Percentiles rank a stretch among this genome's conserved stretches.
Evolutionary conservation across 2,329 filamentous ascomycete genomes (phyloP).

Genomic region (Stachybotrys chartarum): DNA sequence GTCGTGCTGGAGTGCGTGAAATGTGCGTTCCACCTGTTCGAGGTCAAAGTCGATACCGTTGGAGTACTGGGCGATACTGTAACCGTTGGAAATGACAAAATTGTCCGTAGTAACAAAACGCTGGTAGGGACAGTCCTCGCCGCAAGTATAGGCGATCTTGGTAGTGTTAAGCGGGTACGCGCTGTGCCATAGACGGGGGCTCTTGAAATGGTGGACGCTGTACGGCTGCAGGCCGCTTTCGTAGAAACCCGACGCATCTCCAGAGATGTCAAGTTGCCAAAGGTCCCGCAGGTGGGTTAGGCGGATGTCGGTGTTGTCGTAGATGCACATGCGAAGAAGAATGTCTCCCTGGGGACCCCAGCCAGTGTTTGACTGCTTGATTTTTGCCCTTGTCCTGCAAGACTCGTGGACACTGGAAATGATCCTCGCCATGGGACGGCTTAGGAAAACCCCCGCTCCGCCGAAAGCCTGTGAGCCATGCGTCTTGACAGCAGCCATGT

Average conservation of each 20-base stretch:
- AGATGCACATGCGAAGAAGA: conserved; percentile 50
- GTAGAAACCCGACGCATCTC: conserved; percentile 52
- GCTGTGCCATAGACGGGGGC: conserved; percentile 37
- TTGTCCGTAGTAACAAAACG: conserved; percentile 43
- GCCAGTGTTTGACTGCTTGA: conserved; percentile 15
- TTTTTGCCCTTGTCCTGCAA: conserved; percentile 37
- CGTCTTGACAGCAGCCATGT: conserved; percentile 38
- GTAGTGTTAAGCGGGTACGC: conserved; percentile 43
- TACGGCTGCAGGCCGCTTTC: conserved; percentile 48
- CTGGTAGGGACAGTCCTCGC: conserved; percentile 47
- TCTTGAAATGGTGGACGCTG: conserved; percentile 58
- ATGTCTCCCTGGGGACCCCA: conserved; percentile 39
- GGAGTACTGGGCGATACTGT: conserved; percentile 44
- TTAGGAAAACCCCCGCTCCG: conserved; percentile 53
- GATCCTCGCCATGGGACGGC: conserved; percentile 40
- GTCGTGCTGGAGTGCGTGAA: conserved; percentile 17
- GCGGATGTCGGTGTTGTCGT: conserved; percentile 42
- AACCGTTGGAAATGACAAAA: conserved; percentile 51
- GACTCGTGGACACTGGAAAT: conserved; percentile 38
- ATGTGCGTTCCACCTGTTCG: conserved; percentile 17
- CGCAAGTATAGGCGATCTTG: conserved; percentile 42
- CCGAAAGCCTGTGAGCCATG: conserved; percentile 56
- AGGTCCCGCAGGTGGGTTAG: conserved; percentile 49
- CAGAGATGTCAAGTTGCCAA: conserved; percentile 49
- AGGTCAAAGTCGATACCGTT: conserved; percentile 32